Evolutionary conservation across 441 rosid genomes (phyloP), one percentile per base, ranked within the genome.

Genomic region (Aleurites moluccanus): DNA sequence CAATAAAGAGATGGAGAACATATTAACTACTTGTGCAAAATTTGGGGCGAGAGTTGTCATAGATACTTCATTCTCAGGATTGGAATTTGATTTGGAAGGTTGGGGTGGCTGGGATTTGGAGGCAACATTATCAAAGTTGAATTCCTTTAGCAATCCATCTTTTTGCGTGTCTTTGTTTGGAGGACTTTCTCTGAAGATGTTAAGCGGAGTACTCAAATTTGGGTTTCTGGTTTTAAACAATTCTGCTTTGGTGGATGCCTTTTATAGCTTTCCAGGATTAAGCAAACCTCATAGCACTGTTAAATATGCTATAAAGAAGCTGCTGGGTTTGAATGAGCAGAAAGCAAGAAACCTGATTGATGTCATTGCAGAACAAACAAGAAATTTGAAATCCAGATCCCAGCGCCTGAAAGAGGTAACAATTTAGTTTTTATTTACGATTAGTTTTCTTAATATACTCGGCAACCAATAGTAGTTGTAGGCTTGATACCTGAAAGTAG

Each of bases 231-330:
- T 88, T 76, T 83, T 90, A 68, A 87, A 87, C 76, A 78, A 86
- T 59, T 83, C 88, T 62, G 61, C 38, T 64, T 69, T 89, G 62
- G 82, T 86, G 55, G 91, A 94, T 73, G 79, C 86, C 50, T 87
- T 94, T 82, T 76, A 82, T 77, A 83, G 87, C 76, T 93, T 91
- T 78, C 90, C 97, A n/a, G 98, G 96, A 69, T 82, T 94, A 70
- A 88, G 93, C 88, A 91, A 92, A 82, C 99, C 99, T 64, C 99
- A 92, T 80, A 78, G 88, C 77, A 94, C 98, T 13, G 90, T 86
- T 69, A 90, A 84, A 78, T 91, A 92, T 72, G 95, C 96, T 6
- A 81, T 92, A 73, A 94, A 85, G 86, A 92, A 91, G 87, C 74
- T 94, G 85, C 82, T 94, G 80, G 86, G 85, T 71, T 79, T 86